Conservation (phyloP, 306 rosid genomes). For the Lathyrus oleraceus region DNA sequence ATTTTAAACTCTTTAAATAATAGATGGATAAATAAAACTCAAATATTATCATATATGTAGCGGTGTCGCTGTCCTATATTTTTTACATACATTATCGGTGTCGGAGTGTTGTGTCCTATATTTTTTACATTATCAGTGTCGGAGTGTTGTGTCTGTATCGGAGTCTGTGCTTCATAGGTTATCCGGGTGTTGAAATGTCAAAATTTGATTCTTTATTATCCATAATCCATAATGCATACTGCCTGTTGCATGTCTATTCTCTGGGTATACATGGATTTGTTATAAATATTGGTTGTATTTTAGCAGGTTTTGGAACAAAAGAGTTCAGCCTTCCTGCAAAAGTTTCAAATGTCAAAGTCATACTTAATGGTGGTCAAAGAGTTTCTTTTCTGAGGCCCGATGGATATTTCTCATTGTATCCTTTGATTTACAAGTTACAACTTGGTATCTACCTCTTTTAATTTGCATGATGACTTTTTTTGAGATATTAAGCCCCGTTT, state of each 20-base stretch:
- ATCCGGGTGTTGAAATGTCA: constrained; percentile 9
- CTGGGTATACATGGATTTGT: neutral
- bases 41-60: too few relatives aligned
- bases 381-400: constrained; percentile 88
- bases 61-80: too few relatives aligned
- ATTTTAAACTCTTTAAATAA: too few relatives aligned
- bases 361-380: constrained; percentile 93
- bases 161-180: neutral
- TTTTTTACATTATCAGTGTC: too few relatives aligned
- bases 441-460: neutral
- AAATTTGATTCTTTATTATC: constrained; percentile 17
- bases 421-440: constrained; percentile 38
- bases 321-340: constrained; percentile 72
- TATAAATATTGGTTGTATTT: constrained; percentile 19
- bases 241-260: constrained; percentile 16
- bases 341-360: constrained; percentile 77
- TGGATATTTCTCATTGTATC: constrained; percentile 98
- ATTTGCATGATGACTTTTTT: constrained; percentile 24
- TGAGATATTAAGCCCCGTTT: constrained; percentile 6
- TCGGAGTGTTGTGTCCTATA: too few relatives aligned
- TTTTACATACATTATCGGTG: too few relatives aligned
- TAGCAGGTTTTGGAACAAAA: constrained; percentile 61
- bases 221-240: constrained; percentile 4
- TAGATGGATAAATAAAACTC: too few relatives aligned
- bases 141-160: too few relatives aligned